A percentile compares a stretch with the other conserved stretches of the same genome.
phyloP scores from a whole-genome alignment of 495 filamentous ascomycete species.

The Annulohypoxylon moriforme region DNA sequence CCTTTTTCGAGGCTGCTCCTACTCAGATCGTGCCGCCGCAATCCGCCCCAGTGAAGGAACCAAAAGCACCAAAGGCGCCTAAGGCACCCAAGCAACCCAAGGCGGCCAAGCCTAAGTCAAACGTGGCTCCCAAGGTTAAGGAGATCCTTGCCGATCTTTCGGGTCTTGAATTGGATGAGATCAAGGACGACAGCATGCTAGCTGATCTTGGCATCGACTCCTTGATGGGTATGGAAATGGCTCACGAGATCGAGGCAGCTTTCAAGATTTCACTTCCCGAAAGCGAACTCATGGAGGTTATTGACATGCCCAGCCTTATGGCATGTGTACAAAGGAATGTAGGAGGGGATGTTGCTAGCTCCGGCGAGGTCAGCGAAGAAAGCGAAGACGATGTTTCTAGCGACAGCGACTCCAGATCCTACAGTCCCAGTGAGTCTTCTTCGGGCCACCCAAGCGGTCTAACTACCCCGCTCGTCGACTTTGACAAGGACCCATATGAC shows the following conservation, averaged over 20 bases:
- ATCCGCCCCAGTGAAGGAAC: background rate
- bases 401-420: slow-evolving; percentile 28
- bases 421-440: slow-evolving; percentile 34
- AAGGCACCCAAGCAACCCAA: slow-evolving; percentile 29
- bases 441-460: slow-evolving; percentile 33
- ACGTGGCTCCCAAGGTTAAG: slow-evolving; percentile 45
- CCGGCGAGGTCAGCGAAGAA: slow-evolving; percentile 22
- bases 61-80: slow-evolving; percentile 3
- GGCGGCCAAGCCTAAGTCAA: slow-evolving; percentile 36
- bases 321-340: slow-evolving; percentile 39
- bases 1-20: slow-evolving; percentile 29
- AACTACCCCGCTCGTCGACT: slow-evolving; percentile 34
- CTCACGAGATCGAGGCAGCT: slow-evolving; percentile 58
- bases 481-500: slow-evolving; percentile 34
- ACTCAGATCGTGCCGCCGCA: slow-evolving; percentile 36
- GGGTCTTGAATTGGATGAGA: slow-evolving; percentile 60
- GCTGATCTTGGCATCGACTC: slow-evolving; percentile 69
- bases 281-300: slow-evolving; percentile 53
- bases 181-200: slow-evolving; percentile 56
- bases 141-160: slow-evolving; percentile 53
- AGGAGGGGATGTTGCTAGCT: slow-evolving; percentile 15
- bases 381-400: slow-evolving; percentile 35
- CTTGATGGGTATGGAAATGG: slow-evolving; percentile 67
- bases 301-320: slow-evolving; percentile 44
- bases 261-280: slow-evolving; percentile 56